Evolutionary conservation across 306 rosid species (phyloP), one percentile per base, ranked within the genome.

Genomic region (Fragaria vesca): DNA sequence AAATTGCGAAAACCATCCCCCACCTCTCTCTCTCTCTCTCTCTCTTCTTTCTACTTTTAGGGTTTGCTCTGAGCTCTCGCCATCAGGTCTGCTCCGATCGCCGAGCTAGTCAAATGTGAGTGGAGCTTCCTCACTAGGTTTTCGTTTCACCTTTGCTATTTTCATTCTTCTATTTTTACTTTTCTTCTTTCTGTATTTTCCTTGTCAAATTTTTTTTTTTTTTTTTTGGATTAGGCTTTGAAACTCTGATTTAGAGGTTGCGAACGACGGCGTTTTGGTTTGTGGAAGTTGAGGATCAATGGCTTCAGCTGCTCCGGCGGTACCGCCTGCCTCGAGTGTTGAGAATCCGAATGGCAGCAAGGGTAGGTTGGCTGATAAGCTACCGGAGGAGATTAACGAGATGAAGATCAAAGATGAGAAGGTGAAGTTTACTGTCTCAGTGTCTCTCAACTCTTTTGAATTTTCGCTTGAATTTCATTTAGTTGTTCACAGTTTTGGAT

Each of bases 401-500:
- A 87, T 90, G 94, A 90, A 88, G 85, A 87, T 90, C 77, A 87
- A 78, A 79, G 91, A 90, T 75, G 94, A 88, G 40, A 90, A 86
- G 83, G 87, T 82, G 60, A 71, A 72, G 72, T 43, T 66, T 75
- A 61, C 48, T 21, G 51, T 36, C 20, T 75, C 20, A 4, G 15
- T 10, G 0, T 57, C 26, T 5, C 8, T 54, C 1, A 12, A 0
- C 21, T 26, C 65, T 13, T 70, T 5, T 20, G 45, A 13, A 58
- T 20, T 66, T 26, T 5, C 12, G 28, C 32, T 73, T 60, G 4
- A 3, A 11, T 63, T 52, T 77, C 7, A 45, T 18, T 36, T 65
- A 6, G 12, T 38, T 38, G 72, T 51, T 61, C 17, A 34, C 38
- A 20, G 21, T 28, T 50, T 79, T 46, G 5, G 9, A 28, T 62